Base-by-base conservation (phyloP, 108 stramenopile genomes). In the Pinguiococcus pyrenoidosus region DNA sequence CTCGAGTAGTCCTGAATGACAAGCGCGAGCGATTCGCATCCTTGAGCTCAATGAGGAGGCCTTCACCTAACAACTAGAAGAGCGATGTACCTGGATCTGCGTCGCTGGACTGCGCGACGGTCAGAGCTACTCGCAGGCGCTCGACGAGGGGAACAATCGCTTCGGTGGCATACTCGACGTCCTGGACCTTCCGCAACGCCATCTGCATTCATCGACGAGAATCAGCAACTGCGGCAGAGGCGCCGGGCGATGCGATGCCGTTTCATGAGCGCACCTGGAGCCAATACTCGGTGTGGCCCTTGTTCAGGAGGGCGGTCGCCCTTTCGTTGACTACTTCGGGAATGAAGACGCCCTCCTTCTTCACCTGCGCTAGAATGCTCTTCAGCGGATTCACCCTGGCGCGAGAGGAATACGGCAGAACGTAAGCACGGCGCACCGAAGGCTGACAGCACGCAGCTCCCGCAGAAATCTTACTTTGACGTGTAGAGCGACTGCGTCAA, bases 241-340 rank as follows among this genome's bases (percentile, higher is more conserved):
- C n/a, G n/a, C n/a, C n/a, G n/a, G n/a, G n/a, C n/a, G n/a, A n/a
- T n/a, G n/a, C n/a, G n/a, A n/a, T n/a, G n/a, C n/a, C n/a, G n/a
- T n/a, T n/a, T n/a, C n/a, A n/a, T n/a, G n/a, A n/a, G n/a, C n/a
- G n/a, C 36, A 52, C 48, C 42, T 54, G 37, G 2, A 69, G 51
- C 68, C 63, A 65, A 46, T 60, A 64, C 49, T 69, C 68, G 6
- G 49, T 13, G 40, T 59, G 62, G 9, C 51, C 27, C 14, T 39
- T 51, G 9, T 25, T 39, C 32, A 52, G 42, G 20, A 63, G 40
- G 25, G 24, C 10, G 48, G 49, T 6, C n/a, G n/a, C n/a, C n/a
- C n/a, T n/a, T n/a, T n/a, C n/a, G n/a, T n/a, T n/a, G n/a, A n/a
- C n/a, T 36, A 37, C 32, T 6, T 14, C n/a, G 18, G 54, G 12